A percentile compares a stretch with the other conserved stretches of the same genome.
Conservation (phyloP, 768 basidiomycete genomes). For the Collybia nuda region DNA sequence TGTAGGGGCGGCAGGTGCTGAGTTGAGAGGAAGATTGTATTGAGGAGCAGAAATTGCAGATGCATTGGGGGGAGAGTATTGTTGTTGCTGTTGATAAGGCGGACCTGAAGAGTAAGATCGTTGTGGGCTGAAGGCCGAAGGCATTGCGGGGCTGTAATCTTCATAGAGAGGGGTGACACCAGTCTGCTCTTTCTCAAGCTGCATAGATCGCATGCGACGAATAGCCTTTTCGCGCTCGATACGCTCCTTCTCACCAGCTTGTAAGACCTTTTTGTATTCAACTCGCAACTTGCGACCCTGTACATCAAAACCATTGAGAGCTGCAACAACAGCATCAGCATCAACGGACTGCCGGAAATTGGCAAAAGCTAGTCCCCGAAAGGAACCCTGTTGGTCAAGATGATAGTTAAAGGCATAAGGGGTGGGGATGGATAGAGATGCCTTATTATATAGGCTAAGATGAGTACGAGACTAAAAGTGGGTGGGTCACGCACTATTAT, state of each 20-base stretch:
- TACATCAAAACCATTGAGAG: slow-evolving; percentile 94
- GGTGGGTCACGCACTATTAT: slow-evolving; percentile 75
- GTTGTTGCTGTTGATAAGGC: slow-evolving; percentile 51
- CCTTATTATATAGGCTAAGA: slow-evolving; percentile 41
- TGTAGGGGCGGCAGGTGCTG: slow-evolving; percentile 50
- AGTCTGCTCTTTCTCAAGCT: slow-evolving; percentile 82
- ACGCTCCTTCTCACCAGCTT: slow-evolving; percentile 97
- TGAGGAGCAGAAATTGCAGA: slow-evolving; percentile 43
- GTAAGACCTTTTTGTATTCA: slow-evolving; percentile 99
- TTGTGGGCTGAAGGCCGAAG: slow-evolving; percentile 64
- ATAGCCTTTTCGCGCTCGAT: slow-evolving; percentile 99
- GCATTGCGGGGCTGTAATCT: slow-evolving; percentile 67
- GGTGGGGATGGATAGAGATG: slow-evolving; percentile 89
- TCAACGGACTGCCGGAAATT: slow-evolving; percentile 92
- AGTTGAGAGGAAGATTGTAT: slow-evolving; percentile 42
- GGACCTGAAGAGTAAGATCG: slow-evolving; percentile 70
- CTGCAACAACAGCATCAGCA: slow-evolving; percentile 93
- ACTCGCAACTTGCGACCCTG: slow-evolving; percentile 97
- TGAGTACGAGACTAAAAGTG: slow-evolving; percentile 6
- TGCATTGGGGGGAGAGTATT: slow-evolving; percentile 69
- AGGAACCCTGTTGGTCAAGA: slow-evolving; percentile 92
- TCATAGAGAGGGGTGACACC: slow-evolving; percentile 58
- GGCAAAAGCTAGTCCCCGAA: slow-evolving; percentile 97
- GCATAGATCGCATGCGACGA: slow-evolving; percentile 96
- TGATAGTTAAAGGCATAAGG: slow-evolving; percentile 99